Percentiles rank a stretch among this genome's conserved stretches.
Conservation (phyloP, 148 eudicot species). For the Amaranthus palmeri region DNA sequence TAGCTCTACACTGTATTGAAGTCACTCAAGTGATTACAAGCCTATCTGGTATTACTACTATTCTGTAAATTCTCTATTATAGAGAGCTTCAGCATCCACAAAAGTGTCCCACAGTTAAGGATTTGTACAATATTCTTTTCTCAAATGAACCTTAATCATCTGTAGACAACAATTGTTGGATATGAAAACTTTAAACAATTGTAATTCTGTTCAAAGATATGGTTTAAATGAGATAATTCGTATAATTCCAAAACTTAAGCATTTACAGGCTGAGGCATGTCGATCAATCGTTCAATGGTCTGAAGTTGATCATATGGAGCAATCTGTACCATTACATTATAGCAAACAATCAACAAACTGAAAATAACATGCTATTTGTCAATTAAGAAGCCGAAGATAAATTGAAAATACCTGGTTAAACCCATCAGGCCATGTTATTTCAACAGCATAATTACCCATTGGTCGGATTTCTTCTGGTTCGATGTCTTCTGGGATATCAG, state of each 20-base stretch:
- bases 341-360: not conserved
- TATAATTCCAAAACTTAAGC: conserved; percentile 26
- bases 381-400: not conserved
- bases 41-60: not conserved
- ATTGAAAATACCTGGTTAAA: conserved; percentile 69
- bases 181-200: not conserved
- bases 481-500: conserved; percentile 83
- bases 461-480: conserved; percentile 98
- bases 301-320: conserved; percentile 99
- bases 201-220: not conserved
- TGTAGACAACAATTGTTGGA: not conserved
- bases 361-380: not conserved
- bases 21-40: conserved; percentile 4
- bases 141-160: not conserved
- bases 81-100: not conserved
- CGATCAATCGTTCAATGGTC: conserved; percentile 77
- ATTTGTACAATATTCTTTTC: too few relatives aligned
- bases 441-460: conserved; percentile 97
- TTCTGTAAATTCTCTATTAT: not conserved
- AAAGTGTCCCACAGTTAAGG: not conserved
- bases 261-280: conserved; percentile 53
- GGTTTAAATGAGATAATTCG: not conserved
- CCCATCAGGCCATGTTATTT: conserved; percentile 98
- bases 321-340: conserved; percentile 49
- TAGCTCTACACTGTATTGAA: not conserved